Conservation (phyloP, 140 eudicot species). For the Cichorium intybus region DNA sequence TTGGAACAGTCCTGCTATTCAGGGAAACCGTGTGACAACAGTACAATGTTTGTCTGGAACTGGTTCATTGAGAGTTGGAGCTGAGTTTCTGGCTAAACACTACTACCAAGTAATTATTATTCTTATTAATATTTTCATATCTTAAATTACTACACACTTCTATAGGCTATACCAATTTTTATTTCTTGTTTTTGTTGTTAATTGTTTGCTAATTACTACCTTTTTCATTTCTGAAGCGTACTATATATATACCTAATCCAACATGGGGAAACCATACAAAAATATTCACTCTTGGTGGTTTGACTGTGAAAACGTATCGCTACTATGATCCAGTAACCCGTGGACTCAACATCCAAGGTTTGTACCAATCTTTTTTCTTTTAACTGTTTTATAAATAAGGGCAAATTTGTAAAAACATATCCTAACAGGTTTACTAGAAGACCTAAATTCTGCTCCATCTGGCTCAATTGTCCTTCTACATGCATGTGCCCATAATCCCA, state of each 20-base stretch:
- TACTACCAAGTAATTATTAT: slow-evolving; percentile 55
- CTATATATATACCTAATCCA: slow-evolving; percentile 76
- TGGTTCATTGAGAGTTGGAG: slow-evolving; percentile 95
- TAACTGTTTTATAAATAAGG: neutral
- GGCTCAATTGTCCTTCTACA: slow-evolving; percentile 95
- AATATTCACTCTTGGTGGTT: slow-evolving; percentile 68
- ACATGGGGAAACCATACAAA: slow-evolving; percentile 96
- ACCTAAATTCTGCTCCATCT: slow-evolving; percentile 90
- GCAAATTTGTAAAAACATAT: neutral
- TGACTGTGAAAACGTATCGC: slow-evolving; percentile 72
- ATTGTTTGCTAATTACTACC: neutral
- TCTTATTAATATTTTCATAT: neutral
- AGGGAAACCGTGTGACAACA: slow-evolving; percentile 77
- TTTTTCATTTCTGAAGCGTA: slow-evolving; percentile 42
- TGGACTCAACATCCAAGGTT: slow-evolving; percentile 84
- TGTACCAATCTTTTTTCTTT: slow-evolving; percentile 10
- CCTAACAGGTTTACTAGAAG: slow-evolving; percentile 79
- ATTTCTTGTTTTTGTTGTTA: neutral
- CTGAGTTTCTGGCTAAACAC: slow-evolving; percentile 79
- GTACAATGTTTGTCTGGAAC: slow-evolving; percentile 97
- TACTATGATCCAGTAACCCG: slow-evolving; percentile 91
- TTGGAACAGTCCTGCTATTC: slow-evolving; percentile 75
- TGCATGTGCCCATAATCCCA: slow-evolving; percentile 99
- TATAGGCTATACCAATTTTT: neutral
- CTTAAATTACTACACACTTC: neutral